Conservation (phyloP, 2,329 filamentous ascomycete genomes). For the Diaporthe sp. region DNA sequence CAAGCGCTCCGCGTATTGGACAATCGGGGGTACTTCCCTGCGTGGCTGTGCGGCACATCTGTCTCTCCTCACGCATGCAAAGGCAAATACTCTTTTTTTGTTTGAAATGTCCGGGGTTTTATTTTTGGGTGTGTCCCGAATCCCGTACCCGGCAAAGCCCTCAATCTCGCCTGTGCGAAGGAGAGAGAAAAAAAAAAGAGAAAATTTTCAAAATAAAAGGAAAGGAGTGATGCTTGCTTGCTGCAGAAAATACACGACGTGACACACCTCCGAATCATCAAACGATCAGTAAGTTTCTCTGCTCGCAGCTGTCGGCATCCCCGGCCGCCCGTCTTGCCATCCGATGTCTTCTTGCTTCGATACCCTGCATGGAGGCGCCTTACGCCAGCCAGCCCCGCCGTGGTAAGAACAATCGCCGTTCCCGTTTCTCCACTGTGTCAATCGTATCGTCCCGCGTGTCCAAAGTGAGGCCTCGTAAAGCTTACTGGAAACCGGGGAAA, state of each 20-base stretch:
- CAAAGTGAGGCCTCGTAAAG: slow-evolving; percentile 18
- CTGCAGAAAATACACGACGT: slow-evolving; percentile 6
- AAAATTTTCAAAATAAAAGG: too few relatives aligned
- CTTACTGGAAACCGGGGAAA: slow-evolving; percentile 25
- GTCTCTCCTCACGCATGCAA: background rate
- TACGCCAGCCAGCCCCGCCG: slow-evolving; percentile 8
- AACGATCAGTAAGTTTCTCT: background rate
- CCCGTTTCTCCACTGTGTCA: slow-evolving; percentile 17
- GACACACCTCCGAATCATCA: background rate
- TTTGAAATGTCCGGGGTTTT: background rate
- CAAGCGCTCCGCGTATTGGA: slow-evolving; percentile 23
- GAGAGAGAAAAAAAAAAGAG: background rate
- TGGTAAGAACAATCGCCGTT: background rate
- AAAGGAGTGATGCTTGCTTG: background rate
- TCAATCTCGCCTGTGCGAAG: slow-evolving; percentile 11
- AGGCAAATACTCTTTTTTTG: background rate
- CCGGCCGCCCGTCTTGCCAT: slow-evolving; percentile 10
- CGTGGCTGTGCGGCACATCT: slow-evolving; percentile 19
- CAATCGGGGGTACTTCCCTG: slow-evolving; percentile 2
- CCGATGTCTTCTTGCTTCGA: slow-evolving; percentile 3
- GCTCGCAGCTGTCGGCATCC: background rate
- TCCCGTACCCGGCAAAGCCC: background rate
- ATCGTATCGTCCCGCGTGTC: background rate
- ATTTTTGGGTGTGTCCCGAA: slow-evolving; percentile 23
- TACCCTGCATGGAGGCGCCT: slow-evolving; percentile 12